Evolutionary conservation across 768 basidiomycete species (phyloP).

Genomic region (Xerocomus potaroensis): DNA sequence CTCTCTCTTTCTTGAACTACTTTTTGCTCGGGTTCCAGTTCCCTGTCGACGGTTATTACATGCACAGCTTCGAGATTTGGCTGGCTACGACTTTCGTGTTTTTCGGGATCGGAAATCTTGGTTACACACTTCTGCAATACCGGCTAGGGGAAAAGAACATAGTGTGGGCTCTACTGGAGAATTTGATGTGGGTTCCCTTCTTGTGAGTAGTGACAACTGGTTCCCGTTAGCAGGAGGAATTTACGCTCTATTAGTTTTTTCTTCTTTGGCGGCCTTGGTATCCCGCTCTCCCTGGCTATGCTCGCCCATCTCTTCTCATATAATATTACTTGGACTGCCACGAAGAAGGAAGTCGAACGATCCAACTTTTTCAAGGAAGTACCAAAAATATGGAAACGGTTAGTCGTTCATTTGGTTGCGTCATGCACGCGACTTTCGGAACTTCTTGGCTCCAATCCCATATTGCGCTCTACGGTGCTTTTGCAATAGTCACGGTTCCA

Average conservation of each 20-base stretch:
- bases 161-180: conserved; percentile 24
- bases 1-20: conserved; percentile 70
- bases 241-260: conserved; percentile 34
- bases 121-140: conserved; percentile 70
- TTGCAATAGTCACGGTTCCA: background rate
- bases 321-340: conserved; percentile 55
- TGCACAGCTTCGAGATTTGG: conserved; percentile 79
- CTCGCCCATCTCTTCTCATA: conserved; percentile 56
- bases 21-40: conserved; percentile 69
- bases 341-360: conserved; percentile 78
- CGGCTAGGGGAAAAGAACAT: conserved; percentile 46
- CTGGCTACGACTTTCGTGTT: conserved; percentile 75
- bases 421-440: background rate
- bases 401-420: conserved; percentile 2
- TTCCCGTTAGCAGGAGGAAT: background rate
- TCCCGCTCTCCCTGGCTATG: conserved; percentile 51
- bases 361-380: conserved; percentile 92
- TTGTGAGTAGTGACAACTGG: conserved; percentile 27
- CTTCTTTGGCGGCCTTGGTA: conserved; percentile 55
- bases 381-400: conserved; percentile 65
- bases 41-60: conserved; percentile 70
- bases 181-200: conserved; percentile 32
- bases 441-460: background rate
- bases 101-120: conserved; percentile 67
- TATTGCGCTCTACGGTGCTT: background rate